phyloP scores from a whole-genome alignment of 1,284 basidiomycete genomes.

The Mycena citricolor region DNA sequence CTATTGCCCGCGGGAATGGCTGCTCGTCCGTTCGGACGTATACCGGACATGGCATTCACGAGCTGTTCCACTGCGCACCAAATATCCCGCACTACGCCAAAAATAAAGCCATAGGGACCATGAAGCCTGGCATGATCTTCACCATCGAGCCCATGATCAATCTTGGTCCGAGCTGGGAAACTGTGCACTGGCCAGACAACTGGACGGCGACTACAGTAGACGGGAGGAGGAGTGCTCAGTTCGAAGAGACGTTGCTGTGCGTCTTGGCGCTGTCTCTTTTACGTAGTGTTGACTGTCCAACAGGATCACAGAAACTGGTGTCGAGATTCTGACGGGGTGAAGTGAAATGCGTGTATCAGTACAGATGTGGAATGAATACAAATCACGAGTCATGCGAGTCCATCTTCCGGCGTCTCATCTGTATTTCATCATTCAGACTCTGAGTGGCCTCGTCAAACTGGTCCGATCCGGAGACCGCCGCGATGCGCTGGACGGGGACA shows the following conservation, averaged over 20 bases:
- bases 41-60: conserved; percentile 89
- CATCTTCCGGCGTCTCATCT: conserved; percentile 33
- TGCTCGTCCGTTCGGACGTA: conserved; percentile 87
- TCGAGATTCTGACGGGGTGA: conserved; percentile 83
- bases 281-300: conserved; percentile 21
- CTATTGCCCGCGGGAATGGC: conserved; percentile 76
- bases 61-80: conserved; percentile 75
- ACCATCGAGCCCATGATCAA: conserved; percentile 95
- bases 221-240: conserved; percentile 89
- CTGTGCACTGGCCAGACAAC: conserved; percentile 84
- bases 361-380: conserved; percentile 1
- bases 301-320: conserved; percentile 90
- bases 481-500: conserved; percentile 63
- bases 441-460: conserved; percentile 55
- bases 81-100: conserved; percentile 84
- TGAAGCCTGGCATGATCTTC: conserved; percentile 84
- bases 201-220: conserved; percentile 95
- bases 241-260: conserved; percentile 89
- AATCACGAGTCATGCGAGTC: conserved; percentile 9
- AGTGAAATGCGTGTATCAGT: conserved; percentile 2
- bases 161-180: conserved; percentile 70
- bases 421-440: conserved; percentile 64
- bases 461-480: conserved; percentile 53
- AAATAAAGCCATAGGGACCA: conserved; percentile 79
- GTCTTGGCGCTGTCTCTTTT: conserved; percentile 31